Evolutionary conservation across 805 yeast species (phyloP).

Genomic region (Blastobotrys terrestris): DNA sequence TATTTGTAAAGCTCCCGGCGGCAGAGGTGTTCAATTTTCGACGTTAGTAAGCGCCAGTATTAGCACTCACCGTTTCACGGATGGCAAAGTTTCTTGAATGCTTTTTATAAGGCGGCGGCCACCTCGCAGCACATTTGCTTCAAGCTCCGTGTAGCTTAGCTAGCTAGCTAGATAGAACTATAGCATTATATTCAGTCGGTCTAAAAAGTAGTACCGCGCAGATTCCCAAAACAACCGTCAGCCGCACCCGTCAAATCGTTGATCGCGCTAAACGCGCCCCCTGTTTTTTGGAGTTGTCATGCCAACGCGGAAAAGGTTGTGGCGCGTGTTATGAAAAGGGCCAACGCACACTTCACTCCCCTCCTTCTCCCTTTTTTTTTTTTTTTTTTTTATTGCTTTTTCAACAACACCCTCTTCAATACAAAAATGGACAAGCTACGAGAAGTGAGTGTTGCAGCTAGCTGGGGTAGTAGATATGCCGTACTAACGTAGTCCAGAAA

Average conservation of each 20-base stretch:
- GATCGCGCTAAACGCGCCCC: neutral
- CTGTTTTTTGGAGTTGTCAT: neutral
- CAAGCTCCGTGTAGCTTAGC: too few relatives aligned
- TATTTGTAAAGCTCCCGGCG: too few relatives aligned
- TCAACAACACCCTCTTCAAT: neutral
- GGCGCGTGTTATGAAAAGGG: neutral
- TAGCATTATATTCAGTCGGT: too few relatives aligned
- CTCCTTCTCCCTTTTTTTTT: neutral
- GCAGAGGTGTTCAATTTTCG: too few relatives aligned
- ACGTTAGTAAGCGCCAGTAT: too few relatives aligned
- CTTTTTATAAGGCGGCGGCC: too few relatives aligned
- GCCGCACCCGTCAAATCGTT: neutral
- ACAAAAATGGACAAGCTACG: conserved; percentile 43
- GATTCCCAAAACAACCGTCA: too few relatives aligned
- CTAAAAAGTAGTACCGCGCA: too few relatives aligned
- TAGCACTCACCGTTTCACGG: too few relatives aligned
- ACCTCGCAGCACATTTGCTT: too few relatives aligned
- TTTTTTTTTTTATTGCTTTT: neutral
- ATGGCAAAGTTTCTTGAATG: too few relatives aligned
- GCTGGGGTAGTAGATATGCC: neutral
- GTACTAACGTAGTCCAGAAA: conserved; percentile 65
- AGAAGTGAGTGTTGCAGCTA: conserved; percentile 35
- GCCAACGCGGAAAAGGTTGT: neutral
- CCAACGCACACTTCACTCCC: neutral
- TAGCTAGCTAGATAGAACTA: too few relatives aligned